Percentiles rank a stretch among this genome's conserved stretches.
Evolutionary conservation across 768 basidiomycete species (phyloP).

Genomic region (Amyloporia xantha): DNA sequence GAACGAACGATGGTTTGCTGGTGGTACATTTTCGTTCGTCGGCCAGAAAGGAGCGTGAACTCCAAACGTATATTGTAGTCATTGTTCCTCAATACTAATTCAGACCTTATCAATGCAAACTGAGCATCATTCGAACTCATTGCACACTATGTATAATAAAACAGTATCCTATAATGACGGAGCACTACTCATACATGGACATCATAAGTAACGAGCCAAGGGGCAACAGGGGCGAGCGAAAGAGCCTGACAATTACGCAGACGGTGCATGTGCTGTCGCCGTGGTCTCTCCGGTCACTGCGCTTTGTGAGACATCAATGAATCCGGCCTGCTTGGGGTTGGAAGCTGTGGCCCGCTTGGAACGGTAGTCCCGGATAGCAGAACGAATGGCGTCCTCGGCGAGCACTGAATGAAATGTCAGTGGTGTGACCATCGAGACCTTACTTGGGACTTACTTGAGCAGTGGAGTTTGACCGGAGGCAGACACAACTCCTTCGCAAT

Average conservation of each 20-base stretch:
- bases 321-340: constrained; percentile 51
- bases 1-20: constrained; percentile 94
- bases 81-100: background rate
- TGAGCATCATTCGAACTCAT: no score
- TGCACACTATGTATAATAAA: constrained; percentile 12
- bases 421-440: no score
- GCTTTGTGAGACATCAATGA: constrained; percentile 65
- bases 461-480: constrained; percentile 94
- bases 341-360: constrained; percentile 61
- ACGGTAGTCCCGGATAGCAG: constrained; percentile 94
- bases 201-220: background rate
- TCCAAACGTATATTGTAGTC: constrained; percentile 3
- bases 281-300: constrained; percentile 45
- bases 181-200: constrained; percentile 12
- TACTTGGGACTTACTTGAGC: constrained; percentile 76
- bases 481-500: constrained; percentile 95
- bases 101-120: constrained; percentile 3
- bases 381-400: constrained; percentile 97
- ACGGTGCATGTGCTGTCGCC: constrained; percentile 32
- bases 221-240: background rate
- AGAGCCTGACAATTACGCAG: background rate
- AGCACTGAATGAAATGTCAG: constrained; percentile 53
- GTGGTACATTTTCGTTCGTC: constrained; percentile 75
- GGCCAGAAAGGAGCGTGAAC: constrained; percentile 42
- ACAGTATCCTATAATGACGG: constrained; percentile 1